These are phyloP conservation scores for Ophiorrhiza pumila DNA, from an alignment of 257 asterid species.

Conservation along the genomic window DNA sequence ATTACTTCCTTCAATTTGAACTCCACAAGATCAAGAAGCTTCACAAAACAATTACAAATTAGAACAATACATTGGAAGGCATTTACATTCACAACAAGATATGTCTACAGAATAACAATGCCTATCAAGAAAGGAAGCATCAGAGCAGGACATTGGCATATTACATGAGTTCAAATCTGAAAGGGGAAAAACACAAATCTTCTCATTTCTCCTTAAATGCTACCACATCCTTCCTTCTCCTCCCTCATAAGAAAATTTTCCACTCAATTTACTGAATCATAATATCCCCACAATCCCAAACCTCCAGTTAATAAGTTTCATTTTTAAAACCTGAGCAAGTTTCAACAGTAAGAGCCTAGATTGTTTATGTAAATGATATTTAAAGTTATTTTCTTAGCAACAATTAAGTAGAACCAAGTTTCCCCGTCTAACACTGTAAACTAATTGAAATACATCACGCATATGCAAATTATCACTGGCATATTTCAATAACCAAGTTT, in stretches of 20 bases:
- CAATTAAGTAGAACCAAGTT: background rate
- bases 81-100: background rate
- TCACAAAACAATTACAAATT: slow-evolving; percentile 28
- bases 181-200: background rate
- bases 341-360: background rate
- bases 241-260: background rate
- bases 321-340: background rate
- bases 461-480: too few species aligned
- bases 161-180: background rate
- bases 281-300: background rate
- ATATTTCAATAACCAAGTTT: too few species aligned
- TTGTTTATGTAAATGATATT: background rate
- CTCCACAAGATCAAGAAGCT: slow-evolving; percentile 94
- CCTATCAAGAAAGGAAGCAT: background rate
- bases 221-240: background rate
- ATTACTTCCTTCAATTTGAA: slow-evolving; percentile 76
- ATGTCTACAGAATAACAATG: background rate
- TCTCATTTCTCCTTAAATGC: background rate
- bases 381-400: background rate
- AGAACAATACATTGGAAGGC: slow-evolving; percentile 16
- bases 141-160: background rate
- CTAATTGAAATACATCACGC: background rate
- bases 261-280: background rate
- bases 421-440: background rate
- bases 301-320: background rate